Base-by-base conservation (phyloP, 257 asterid genomes). In the Nicotiana paniculata region DNA sequence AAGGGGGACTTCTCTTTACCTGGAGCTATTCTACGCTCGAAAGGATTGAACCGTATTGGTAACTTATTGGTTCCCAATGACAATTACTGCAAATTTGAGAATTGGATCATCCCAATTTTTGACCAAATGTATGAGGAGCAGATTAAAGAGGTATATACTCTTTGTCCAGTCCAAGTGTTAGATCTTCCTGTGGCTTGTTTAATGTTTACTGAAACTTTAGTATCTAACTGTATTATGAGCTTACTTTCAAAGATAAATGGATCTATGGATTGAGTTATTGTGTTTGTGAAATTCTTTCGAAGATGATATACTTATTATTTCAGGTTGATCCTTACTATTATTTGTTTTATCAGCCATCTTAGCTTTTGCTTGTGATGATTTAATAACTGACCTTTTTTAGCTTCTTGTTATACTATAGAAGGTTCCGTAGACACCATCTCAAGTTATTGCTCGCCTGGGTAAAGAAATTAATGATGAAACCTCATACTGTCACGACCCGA, bases 41-140 rank as follows among this genome's bases (percentile, higher is more conserved):
- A 91, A 87, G 99, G 98, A 65, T 86, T 96, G 93, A 96, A 96
- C 80, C 97, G 97, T 82, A 93, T 91, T 75, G 97, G 99, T 66
- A 96, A 96, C 81, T 85, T 96, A 89, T 88, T 96, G 92, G 95
- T 96, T 83, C 98, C 99, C 28, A 96, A 93, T 82, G 97, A 93
- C 82, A 96, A 96, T 87, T 96, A 96, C 86, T 96, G 98, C 89
- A 94, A 93, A 85, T 96, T 96, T 80, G 98, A 94, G 90, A 95
- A 95, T 82, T 95, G 99, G 98, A 91, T 92, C 88, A 95, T 93
- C 82, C 97, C 97, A 46, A 88, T 93, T 81, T 93, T 95, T 74
- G 96, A 95, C 86, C 90, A 90, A 90, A 95, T 95, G 98, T 87
- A 92, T 80, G 94, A 91, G 28, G 97, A 95, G 87, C 97, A 93